phyloP scores from a whole-genome alignment of 768 basidiomycete genomes.

The Mrakia blollopis region DNA sequence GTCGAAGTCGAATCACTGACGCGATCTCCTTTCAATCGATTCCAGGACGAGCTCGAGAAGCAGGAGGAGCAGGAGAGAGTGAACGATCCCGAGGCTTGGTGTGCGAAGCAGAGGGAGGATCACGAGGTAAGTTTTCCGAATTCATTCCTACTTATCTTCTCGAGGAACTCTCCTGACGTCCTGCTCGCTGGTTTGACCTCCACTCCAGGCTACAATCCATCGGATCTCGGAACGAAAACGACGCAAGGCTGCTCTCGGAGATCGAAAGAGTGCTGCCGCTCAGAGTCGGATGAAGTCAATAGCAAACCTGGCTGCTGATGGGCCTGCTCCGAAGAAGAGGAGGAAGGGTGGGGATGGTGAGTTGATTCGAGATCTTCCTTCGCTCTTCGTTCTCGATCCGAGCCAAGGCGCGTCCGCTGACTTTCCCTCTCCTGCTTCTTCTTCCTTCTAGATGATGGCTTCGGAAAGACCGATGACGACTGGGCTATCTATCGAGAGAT shows the following conservation, averaged over 20 bases:
- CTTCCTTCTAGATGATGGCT: conserved; percentile 69
- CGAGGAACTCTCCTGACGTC: background rate
- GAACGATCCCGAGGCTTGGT: conserved; percentile 68
- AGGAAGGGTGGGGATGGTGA: conserved; percentile 73
- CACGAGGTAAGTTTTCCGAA: conserved; percentile 62
- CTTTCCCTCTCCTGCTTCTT: background rate
- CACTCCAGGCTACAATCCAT: conserved; percentile 68
- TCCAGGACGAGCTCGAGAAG: conserved; percentile 49
- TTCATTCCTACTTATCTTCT: background rate
- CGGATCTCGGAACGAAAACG: conserved; percentile 80
- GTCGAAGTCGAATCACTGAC: background rate
- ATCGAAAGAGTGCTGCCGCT: conserved; percentile 89
- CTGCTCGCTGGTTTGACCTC: background rate
- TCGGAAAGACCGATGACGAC: conserved; percentile 90
- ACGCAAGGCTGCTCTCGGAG: conserved; percentile 71
- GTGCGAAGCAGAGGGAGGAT: conserved; percentile 62
- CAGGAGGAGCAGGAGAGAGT: conserved; percentile 72
- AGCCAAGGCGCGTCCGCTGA: background rate
- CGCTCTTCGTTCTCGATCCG: no score
- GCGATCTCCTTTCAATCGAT: background rate
- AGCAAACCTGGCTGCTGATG: conserved; percentile 82
- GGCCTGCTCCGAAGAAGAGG: conserved; percentile 67
- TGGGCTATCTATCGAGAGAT: conserved; percentile 98
- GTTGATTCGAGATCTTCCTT: conserved; percentile 35
- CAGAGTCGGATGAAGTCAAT: conserved; percentile 96